A percentile compares a stretch with the other conserved stretches of the same genome.
Conservation (phyloP, 73 alveolate species). For the Tetrahymena elliotti region DNA sequence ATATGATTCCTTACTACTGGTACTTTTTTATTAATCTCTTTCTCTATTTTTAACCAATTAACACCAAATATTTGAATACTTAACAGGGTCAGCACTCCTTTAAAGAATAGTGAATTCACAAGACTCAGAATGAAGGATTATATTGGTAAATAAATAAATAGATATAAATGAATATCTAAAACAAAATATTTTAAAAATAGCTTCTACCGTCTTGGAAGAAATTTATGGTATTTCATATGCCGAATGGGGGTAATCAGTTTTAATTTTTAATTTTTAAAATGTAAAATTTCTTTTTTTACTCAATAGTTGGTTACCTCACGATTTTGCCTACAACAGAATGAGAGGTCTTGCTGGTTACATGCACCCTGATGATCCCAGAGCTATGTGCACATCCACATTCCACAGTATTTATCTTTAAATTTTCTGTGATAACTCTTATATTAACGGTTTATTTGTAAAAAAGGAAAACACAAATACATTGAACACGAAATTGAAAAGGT, state of each 20-base stretch:
- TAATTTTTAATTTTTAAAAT: neutral
- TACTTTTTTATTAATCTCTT: neutral
- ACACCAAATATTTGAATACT: neutral
- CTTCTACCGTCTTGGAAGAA: slow-evolving; percentile 37
- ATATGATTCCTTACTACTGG: slow-evolving; percentile 43
- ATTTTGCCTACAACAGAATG: slow-evolving; percentile 30
- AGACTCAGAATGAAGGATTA: slow-evolving; percentile 43
- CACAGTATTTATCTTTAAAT: neutral
- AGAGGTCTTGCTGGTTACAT: slow-evolving; percentile 36
- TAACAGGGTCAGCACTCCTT: neutral
- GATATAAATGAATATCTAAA: no score
- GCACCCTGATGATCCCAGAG: slow-evolving; percentile 47
- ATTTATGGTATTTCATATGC: slow-evolving; percentile 22
- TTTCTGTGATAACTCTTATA: neutral
- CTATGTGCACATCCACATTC: slow-evolving; percentile 36
- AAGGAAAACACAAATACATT: slow-evolving; percentile 28
- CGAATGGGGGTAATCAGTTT: slow-evolving; percentile 9
- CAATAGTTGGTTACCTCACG: slow-evolving; percentile 41
- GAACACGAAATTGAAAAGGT: slow-evolving; percentile 38
- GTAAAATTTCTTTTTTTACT: neutral
- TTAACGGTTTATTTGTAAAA: neutral
- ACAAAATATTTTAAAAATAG: neutral
- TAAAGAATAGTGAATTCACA: slow-evolving; percentile 29
- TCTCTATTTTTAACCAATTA: neutral
- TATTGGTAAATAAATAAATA: neutral